A percentile compares a stretch with the other conserved stretches of the same genome.
Conservation (phyloP, 1,284 basidiomycete genomes). For the Ustilago hordei region DNA sequence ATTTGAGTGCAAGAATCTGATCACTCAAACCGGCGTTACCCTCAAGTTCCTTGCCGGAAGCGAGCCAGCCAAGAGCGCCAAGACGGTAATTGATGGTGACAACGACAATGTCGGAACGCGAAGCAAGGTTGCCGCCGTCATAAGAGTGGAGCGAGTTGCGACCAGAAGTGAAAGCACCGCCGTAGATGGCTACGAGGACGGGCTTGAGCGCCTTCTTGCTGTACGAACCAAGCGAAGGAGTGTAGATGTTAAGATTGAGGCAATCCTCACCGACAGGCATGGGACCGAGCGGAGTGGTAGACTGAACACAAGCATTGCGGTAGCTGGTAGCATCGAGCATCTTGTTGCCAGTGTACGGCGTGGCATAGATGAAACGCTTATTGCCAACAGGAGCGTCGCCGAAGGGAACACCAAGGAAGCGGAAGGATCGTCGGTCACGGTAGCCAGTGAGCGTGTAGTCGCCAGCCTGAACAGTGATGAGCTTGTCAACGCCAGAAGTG, state of each 20-base stretch:
- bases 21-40: slow-evolving; percentile 64
- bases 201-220: slow-evolving; percentile 71
- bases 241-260: slow-evolving; percentile 75
- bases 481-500: slow-evolving; percentile 16
- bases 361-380: slow-evolving; percentile 45
- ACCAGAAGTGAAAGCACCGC: slow-evolving; percentile 70
- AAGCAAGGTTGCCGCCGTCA: slow-evolving; percentile 72
- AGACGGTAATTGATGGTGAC: slow-evolving; percentile 75
- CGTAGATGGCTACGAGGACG: slow-evolving; percentile 74
- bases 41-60: slow-evolving; percentile 32
- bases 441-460: slow-evolving; percentile 42
- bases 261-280: slow-evolving; percentile 71
- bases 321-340: slow-evolving; percentile 41
- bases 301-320: slow-evolving; percentile 39
- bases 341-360: slow-evolving; percentile 38
- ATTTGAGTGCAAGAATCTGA: slow-evolving; percentile 69
- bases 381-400: slow-evolving; percentile 35
- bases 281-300: slow-evolving; percentile 15
- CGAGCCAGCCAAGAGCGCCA: slow-evolving; percentile 55
- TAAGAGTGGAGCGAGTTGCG: slow-evolving; percentile 70
- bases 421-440: slow-evolving; percentile 41
- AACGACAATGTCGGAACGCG: slow-evolving; percentile 73
- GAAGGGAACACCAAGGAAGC: slow-evolving; percentile 46
- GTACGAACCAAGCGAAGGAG: slow-evolving; percentile 69
- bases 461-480: slow-evolving; percentile 23